phyloP scores from a whole-genome alignment of 2,329 filamentous ascomycete species.

The Calonectria honghensis region DNA sequence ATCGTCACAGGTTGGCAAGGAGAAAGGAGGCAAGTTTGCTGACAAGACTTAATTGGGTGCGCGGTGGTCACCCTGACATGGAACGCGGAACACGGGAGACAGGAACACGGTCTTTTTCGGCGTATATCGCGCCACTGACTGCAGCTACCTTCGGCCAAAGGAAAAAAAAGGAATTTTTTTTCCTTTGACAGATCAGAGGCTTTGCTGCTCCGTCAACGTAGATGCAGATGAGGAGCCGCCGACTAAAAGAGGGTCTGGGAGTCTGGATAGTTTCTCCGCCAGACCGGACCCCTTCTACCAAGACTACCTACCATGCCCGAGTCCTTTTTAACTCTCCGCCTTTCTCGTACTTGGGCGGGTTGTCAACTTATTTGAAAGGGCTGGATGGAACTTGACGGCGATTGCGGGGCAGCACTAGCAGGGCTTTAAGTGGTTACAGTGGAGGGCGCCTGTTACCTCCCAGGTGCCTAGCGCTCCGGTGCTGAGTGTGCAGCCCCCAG shows the following conservation, averaged over 20 bases:
- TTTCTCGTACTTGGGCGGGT: constrained; percentile 20
- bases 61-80: constrained; percentile 18
- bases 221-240: constrained; percentile 20
- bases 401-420: constrained; percentile 42
- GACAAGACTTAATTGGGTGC: constrained; percentile 14
- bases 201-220: constrained; percentile 6
- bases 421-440: constrained; percentile 41
- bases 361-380: constrained; percentile 22
- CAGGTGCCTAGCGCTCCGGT: constrained; percentile 27
- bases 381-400: constrained; percentile 27
- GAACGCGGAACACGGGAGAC: constrained; percentile 14
- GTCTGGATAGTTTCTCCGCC: constrained; percentile 19
- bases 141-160: constrained; percentile 1
- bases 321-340: constrained; percentile 7
- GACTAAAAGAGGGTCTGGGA: constrained; percentile 13
- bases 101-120: constrained; percentile 23
- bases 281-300: not conserved
- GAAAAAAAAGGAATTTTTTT: not conserved
- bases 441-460: constrained; percentile 19
- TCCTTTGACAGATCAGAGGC: constrained; percentile 1
- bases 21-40: constrained; percentile 40
- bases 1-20: constrained; percentile 37
- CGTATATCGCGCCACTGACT: constrained; percentile 22
- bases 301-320: constrained; percentile 4
- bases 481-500: constrained; percentile 16